Evolutionary conservation across 306 rosid genomes (phyloP).

Genomic region (Castanea mollissima): DNA sequence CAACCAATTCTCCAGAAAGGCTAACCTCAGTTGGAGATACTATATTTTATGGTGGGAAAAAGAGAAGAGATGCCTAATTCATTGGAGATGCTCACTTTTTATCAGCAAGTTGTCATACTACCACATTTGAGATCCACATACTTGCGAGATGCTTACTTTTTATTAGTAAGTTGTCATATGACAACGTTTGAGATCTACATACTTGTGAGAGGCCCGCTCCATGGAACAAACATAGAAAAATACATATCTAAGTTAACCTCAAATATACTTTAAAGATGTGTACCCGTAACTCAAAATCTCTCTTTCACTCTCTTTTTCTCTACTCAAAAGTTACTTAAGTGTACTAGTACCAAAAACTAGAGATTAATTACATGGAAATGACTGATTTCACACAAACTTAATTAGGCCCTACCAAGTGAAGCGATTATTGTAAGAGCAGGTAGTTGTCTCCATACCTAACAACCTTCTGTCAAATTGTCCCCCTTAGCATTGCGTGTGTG

Average conservation of each 20-base stretch:
- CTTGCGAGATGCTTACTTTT: not conserved
- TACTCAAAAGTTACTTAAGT: not conserved
- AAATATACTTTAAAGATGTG: not conserved
- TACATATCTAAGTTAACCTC: too few species aligned
- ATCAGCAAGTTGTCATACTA: not conserved
- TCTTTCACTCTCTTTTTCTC: not conserved
- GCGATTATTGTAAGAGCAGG: constrained; percentile 32
- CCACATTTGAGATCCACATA: too few species aligned
- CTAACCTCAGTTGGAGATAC: too few species aligned
- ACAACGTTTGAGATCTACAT: too few species aligned
- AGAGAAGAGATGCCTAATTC: too few species aligned
- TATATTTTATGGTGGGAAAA: too few species aligned
- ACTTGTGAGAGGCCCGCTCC: too few species aligned
- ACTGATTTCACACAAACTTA: not conserved
- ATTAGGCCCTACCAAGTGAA: constrained; percentile 19
- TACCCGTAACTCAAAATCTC: not conserved
- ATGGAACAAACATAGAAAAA: too few species aligned
- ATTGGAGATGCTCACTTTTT: too few species aligned
- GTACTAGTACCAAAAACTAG: not conserved
- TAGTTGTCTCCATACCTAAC: constrained; percentile 50
- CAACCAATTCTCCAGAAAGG: too few species aligned
- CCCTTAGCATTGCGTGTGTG: constrained; percentile 31
- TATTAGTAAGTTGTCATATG: not conserved
- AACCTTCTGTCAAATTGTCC: constrained; percentile 31
- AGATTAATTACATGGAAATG: not conserved